phyloP scores from a whole-genome alignment of 352 stramenopile genomes.

The Phytopythium kandeliae region DNA sequence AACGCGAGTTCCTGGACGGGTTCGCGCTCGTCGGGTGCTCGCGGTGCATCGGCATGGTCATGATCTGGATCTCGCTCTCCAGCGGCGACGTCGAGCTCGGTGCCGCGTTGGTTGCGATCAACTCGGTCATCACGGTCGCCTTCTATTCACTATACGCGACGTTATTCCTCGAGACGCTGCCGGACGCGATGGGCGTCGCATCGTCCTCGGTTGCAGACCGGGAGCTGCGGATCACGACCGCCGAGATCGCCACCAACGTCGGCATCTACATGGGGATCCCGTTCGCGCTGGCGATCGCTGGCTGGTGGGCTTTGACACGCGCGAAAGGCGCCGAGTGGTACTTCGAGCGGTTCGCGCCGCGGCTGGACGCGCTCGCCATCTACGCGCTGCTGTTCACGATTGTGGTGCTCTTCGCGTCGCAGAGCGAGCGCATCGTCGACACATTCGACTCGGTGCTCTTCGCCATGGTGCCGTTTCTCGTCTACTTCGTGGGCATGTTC shows the following conservation, averaged over 20 bases:
- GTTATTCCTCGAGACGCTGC: slow-evolving; percentile 47
- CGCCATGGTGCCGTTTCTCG: slow-evolving; percentile 42
- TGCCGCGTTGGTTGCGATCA: slow-evolving; percentile 62
- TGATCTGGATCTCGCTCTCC: slow-evolving; percentile 73
- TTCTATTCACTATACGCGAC: slow-evolving; percentile 59
- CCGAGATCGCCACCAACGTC: slow-evolving; percentile 44
- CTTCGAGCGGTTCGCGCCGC: slow-evolving; percentile 32
- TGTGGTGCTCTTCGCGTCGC: slow-evolving; percentile 65
- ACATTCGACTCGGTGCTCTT: slow-evolving; percentile 54
- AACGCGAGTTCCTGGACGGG: slow-evolving; percentile 49
- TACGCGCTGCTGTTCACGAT: slow-evolving; percentile 61
- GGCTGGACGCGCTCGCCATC: slow-evolving; percentile 42
- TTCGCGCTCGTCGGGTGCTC: slow-evolving; percentile 66
- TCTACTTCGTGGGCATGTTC: slow-evolving; percentile 68
- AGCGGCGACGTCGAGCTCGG: slow-evolving; percentile 61
- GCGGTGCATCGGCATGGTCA: slow-evolving; percentile 79
- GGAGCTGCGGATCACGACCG: slow-evolving; percentile 33
- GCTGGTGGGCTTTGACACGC: slow-evolving; percentile 28
- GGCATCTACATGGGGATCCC: slow-evolving; percentile 67
- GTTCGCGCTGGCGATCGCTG: slow-evolving; percentile 36
- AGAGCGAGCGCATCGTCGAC: slow-evolving; percentile 52
- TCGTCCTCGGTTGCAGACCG: slow-evolving; percentile 10
- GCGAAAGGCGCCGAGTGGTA: slow-evolving; percentile 45
- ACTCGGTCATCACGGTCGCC: slow-evolving; percentile 54
- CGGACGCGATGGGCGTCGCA: slow-evolving; percentile 26